Conservation (phyloP, 306 rosid genomes). For the Sechiopsis laciniata region DNA sequence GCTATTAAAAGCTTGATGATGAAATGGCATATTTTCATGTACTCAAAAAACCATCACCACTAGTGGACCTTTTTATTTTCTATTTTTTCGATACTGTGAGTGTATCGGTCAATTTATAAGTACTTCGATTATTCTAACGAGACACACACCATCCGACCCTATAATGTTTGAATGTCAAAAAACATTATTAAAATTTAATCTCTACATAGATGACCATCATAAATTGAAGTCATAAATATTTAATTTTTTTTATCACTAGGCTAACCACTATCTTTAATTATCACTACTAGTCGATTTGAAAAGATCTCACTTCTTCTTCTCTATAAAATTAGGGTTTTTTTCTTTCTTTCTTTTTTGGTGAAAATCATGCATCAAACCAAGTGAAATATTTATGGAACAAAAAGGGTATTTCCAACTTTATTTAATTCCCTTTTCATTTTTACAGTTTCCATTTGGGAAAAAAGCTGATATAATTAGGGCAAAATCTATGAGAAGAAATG, state of each 20-base stretch:
- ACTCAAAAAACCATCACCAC: constrained; percentile 14
- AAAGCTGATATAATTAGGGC: neutral
- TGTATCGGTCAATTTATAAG: too few species aligned
- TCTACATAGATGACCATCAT: too few species aligned
- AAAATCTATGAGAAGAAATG: constrained; percentile 13
- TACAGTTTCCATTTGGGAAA: constrained; percentile 15
- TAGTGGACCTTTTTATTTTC: neutral
- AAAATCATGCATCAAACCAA: constrained; percentile 13
- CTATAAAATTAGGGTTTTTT: constrained; percentile 7
- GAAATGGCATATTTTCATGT: constrained; percentile 21
- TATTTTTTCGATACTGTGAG: too few species aligned
- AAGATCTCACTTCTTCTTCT: neutral
- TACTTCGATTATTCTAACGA: too few species aligned
- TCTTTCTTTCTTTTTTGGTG: neutral
- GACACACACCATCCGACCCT: too few species aligned
- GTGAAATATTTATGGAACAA: constrained; percentile 18
- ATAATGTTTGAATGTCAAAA: too few species aligned
- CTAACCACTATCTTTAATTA: too few species aligned
- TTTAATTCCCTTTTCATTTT: neutral
- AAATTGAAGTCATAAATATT: too few species aligned
- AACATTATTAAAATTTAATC: too few species aligned
- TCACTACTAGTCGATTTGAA: neutral
- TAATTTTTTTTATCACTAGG: too few species aligned
- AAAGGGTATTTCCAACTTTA: constrained; percentile 16
- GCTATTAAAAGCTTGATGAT: constrained; percentile 18